Base-by-base conservation (phyloP, 805 yeast genomes). In the Scheffersomyces stipitis region DNA sequence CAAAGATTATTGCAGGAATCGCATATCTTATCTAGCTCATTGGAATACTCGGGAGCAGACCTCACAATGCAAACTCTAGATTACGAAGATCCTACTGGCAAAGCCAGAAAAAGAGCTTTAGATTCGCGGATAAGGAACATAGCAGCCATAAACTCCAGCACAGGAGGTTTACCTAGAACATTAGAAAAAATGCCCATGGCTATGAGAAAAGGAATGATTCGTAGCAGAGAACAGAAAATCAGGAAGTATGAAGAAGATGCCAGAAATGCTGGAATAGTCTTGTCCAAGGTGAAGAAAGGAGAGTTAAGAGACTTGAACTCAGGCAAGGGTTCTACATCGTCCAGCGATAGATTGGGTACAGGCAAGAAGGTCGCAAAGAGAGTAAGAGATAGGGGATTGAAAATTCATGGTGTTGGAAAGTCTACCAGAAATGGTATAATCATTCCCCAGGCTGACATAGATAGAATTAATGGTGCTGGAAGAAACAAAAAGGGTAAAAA, bases 151-250 rank as follows among this genome's bases (percentile, higher is more conserved):
- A 66, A 68, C 46, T 71, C 86, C 0, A 49, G 67, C 5, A 54
- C 67, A 0, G 72, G 74, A 41, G 83, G 73, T 12, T 59, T 55
- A 18, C 62, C 63, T 26, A 54, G 49, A 49, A 76, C 65, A 36
- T 59, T 83, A 24, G 93, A 86, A 47, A 85, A 81, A 34, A 86
- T 88, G 78, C 96, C 98, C 15, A 90, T 93, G 89, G 59, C 76
- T 14, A 79, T 88, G 70, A 75, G 97, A 38, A 86, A 85, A 54
- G 96, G 96, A 2, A 84, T 90, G 82, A 67, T 86, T 17, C 63
- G 69, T 24, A 73, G 80, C 30, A 75, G 81, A 31, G 61, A 73
- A 24, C 57, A 64, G 15, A 75, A 79, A 45, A 75, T 78, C 14
- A 56, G 64, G 16, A 75, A 75, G 49, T 78, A 71, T 52, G 95